phyloP scores from a whole-genome alignment of 2,329 filamentous ascomycete species.

The Teratosphaeria nubilosa region DNA sequence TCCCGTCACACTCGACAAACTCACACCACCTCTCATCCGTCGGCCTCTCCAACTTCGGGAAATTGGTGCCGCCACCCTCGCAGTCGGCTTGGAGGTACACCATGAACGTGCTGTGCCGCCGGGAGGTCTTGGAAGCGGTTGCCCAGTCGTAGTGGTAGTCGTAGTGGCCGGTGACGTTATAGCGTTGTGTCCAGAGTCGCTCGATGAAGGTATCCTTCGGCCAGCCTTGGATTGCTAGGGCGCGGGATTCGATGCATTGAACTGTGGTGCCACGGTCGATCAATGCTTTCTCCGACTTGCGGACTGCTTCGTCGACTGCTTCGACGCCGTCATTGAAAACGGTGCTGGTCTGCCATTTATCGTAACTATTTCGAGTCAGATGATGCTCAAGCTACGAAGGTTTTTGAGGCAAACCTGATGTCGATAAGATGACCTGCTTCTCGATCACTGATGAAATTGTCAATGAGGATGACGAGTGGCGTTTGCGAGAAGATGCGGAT shows the following conservation, averaged over 20 bases:
- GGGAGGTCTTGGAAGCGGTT: conserved; percentile 16
- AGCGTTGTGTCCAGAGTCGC: conserved; percentile 50
- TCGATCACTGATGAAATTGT: conserved; percentile 40
- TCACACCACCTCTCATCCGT: conserved; percentile 42
- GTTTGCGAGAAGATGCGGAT: conserved; percentile 43
- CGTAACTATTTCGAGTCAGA: conserved; percentile 20
- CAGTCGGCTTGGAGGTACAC: conserved; percentile 47
- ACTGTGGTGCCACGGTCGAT: conserved; percentile 39
- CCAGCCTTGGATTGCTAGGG: conserved; percentile 52
- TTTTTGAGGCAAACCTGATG: conserved; percentile 36
- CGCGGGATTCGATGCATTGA: conserved; percentile 50
- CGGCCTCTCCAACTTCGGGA: conserved; percentile 42
- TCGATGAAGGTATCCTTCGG: conserved; percentile 48
- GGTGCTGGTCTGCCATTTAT: conserved; percentile 45
- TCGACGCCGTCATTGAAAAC: conserved; percentile 42
- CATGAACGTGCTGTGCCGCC: conserved; percentile 50
- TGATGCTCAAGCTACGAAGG: not conserved
- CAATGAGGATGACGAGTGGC: conserved; percentile 50
- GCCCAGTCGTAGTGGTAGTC: conserved; percentile 52
- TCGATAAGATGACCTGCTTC: conserved; percentile 44
- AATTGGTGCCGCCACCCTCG: conserved; percentile 51
- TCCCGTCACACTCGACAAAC: conserved; percentile 44
- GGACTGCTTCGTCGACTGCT: conserved; percentile 38
- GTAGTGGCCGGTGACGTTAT: conserved; percentile 50
- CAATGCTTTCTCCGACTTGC: conserved; percentile 44